These are phyloP conservation scores for Solanum chmielewskii DNA, from an alignment of 257 asterid genomes.

Conservation along the genomic window DNA sequence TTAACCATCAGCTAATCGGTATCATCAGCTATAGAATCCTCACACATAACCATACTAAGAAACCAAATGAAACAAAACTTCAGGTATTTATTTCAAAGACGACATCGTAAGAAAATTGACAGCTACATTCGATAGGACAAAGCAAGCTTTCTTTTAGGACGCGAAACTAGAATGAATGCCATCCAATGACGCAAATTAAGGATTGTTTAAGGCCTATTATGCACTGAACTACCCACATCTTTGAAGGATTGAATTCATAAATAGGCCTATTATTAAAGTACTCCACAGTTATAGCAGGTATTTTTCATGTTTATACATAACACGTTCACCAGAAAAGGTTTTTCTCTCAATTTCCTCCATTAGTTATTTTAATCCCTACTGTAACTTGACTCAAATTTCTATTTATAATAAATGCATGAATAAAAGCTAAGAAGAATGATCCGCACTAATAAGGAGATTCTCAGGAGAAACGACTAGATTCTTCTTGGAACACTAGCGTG, in stretches of 20 bases:
- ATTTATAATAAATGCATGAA: neutral
- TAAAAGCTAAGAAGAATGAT: neutral
- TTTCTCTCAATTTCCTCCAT: neutral
- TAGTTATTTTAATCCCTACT: neutral
- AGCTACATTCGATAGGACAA: neutral
- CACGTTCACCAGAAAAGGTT: neutral
- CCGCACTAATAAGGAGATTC: neutral
- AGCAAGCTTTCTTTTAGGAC: neutral
- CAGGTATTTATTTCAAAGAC: neutral
- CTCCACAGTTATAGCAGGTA: neutral
- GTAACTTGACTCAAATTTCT: neutral
- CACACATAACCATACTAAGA: neutral
- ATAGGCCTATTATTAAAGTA: neutral
- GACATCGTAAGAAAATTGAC: neutral
- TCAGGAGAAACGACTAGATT: neutral
- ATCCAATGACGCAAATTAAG: neutral
- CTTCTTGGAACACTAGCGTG: neutral
- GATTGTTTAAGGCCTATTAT: neutral
- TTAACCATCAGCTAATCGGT: neutral
- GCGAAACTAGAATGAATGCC: neutral
- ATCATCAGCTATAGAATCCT: neutral
- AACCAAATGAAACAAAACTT: neutral
- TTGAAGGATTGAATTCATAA: neutral
- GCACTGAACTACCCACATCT: neutral
- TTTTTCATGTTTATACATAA: neutral